Base-by-base conservation (phyloP, 345 rosid genomes). In the Boechera divaricarpa region DNA sequence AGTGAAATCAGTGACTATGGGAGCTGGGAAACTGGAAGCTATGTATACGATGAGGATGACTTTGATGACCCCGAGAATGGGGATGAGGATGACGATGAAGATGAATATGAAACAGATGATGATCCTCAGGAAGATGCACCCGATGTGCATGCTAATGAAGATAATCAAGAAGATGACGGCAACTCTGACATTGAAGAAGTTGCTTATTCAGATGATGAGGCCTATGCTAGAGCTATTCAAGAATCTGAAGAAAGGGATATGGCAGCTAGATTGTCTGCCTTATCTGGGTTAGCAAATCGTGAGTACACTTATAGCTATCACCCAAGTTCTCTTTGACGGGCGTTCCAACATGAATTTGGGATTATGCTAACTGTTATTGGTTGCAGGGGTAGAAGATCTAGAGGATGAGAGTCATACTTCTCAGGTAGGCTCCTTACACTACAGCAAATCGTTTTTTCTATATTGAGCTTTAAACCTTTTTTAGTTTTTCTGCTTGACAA, bases 171-270 rank as follows among this genome's bases (percentile, higher is more conserved):
- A 31, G 84, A 76, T 52, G 56, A 82, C 42, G 68, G 53, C 56
- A 68, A 15, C 79, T 78, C 80, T 66, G 96, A 82, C 39, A 69
- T 81, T 5, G 90, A 91, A 61, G 80, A 83, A 5, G 86, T 77
- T 63, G 85, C 67, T 12, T 90, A 80, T 83, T 82, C 91, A 2
- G 90, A 92, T 75, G 98, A 96, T 29, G 97, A 96, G 83, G 91
- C 95, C 0, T 93, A 83, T 82, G 98, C 98, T 29, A 89, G 97
- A 84, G 97, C 97, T 35, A 79, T 93, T 49, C 99, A 91, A 83
- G 98, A 93, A 71, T 90, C 90, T 68, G 99, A 93, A 80, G 98
- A 93, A 76, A 86, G 95, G 65, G 94, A 88, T 28, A 84, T 93
- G 93, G 82, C 92, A 59, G 88, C 90, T 72, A 87, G 94, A 77